These are phyloP conservation scores for Pseudomassariella vexata DNA, from an alignment of 2,329 filamentous ascomycete species.

Conservation along the genomic window DNA sequence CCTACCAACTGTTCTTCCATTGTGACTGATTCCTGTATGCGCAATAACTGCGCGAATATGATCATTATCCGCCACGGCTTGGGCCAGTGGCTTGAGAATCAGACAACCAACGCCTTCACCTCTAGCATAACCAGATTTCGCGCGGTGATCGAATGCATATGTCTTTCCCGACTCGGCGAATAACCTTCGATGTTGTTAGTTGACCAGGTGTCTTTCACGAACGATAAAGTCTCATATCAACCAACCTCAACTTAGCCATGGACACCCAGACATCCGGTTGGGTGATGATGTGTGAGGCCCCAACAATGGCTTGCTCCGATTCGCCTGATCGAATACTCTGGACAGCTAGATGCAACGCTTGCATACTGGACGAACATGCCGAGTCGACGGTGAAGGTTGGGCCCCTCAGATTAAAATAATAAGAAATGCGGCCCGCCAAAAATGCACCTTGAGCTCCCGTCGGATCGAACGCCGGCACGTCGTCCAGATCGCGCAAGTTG, in stretches of 20 bases:
- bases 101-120: constrained; percentile 8
- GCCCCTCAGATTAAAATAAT: constrained; percentile 13
- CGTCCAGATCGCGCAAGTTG: constrained; percentile 14
- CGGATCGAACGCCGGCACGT: constrained; percentile 18
- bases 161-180: constrained; percentile 1
- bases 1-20: constrained; percentile 5
- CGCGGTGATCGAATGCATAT: constrained; percentile 5
- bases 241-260: constrained; percentile 2
- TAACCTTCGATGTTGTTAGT: not conserved
- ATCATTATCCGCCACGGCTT: constrained; percentile 5
- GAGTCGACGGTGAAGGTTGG: constrained; percentile 14
- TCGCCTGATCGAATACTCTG: constrained; percentile 8
- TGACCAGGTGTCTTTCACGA: not conserved
- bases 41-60: constrained; percentile 6
- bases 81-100: constrained; percentile 5
- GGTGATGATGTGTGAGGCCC: constrained; percentile 1
- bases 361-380: constrained; percentile 13
- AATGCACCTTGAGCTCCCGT: constrained; percentile 16
- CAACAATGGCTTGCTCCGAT: constrained; percentile 5
- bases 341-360: constrained; percentile 14
- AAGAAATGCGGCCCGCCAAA: constrained; percentile 13
- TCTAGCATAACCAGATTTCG: constrained; percentile 13
- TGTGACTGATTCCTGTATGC: constrained; percentile 5
- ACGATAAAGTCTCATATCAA: not conserved
- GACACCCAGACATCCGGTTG: constrained; percentile 1